Conservation (phyloP, 805 yeast species). For the Vanderwaltozyma verrucispora region DNA sequence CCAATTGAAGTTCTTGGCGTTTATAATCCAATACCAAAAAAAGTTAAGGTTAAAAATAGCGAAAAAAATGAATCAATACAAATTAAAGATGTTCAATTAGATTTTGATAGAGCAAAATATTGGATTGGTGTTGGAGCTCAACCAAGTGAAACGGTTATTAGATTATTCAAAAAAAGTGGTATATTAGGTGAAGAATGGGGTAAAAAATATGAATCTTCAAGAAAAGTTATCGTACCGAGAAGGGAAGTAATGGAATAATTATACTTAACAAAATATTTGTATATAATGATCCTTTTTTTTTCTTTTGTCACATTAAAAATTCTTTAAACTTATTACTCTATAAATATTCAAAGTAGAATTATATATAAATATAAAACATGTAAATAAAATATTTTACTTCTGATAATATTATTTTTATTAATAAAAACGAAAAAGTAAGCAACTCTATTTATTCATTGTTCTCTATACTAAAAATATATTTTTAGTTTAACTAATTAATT, state of each 20-base stretch:
- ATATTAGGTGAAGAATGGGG: conserved; percentile 29
- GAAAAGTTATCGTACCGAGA: conserved; percentile 17
- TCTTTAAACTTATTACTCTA: no score
- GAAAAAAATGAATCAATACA: conserved; percentile 40
- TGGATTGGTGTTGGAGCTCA: conserved; percentile 98
- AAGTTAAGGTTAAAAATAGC: conserved; percentile 45
- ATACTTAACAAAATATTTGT: no score
- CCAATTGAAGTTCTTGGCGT: conserved; percentile 96
- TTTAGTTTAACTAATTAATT: no score
- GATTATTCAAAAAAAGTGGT: conserved; percentile 71
- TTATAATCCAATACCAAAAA: conserved; percentile 73
- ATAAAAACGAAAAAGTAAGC: no score
- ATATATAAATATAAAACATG: no score
- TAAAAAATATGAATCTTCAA: conserved; percentile 3
- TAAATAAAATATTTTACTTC: no score
- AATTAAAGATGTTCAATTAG: conserved; percentile 70
- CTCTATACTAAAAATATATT: no score
- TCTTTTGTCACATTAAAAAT: no score
- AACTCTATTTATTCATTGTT: no score
- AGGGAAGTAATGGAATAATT: conserved; percentile 16
- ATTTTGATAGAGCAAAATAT: conserved; percentile 82
- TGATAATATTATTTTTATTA: no score
- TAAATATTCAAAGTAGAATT: no score
- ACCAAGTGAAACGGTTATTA: conserved; percentile 73
- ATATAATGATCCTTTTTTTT: no score